Evolutionary conservation across 305 asterid genomes (phyloP), one percentile per base, ranked within the genome.

Genomic region (Solanum hybrid): DNA sequence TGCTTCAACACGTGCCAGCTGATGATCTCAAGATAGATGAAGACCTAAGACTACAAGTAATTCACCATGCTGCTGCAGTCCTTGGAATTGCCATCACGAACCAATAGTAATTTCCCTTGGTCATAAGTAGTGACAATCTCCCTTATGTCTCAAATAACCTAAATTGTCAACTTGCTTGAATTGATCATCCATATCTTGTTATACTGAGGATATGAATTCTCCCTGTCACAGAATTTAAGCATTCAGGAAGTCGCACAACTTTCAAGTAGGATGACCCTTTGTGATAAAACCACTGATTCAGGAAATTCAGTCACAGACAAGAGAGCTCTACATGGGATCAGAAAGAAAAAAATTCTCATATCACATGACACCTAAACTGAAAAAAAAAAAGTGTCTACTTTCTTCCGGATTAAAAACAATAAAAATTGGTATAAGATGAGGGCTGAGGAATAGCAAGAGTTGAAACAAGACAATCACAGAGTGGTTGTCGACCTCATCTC

Each of bases 271-370:
- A 88, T 61, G 31, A 77, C 34, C 86, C 17, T 88, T 37, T 51
- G 45, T 77, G 11, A 77, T 39, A 57, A 29, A 88, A 78, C 32
- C 39, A 88, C 87, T n/a, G 26, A 77, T 31, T 88, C 87, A 32
- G 73, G 51, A 88, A 88, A 27, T 79, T 57, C 33, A 88, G 33
- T 88, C 45, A 41, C 38, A 10, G 86, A 45, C 38, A 38, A 10
- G 86, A 88, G 72, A 27, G 22, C 33, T 76, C 89, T 38, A 75
- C 38, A 88, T 88, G 81, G 81, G 86, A 88, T 73, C 27, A 88
- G 73, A 31, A 73, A 26, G 75, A 39, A 88, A 37, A 41, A 65
- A 37, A 45, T 45, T 27, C 4, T 72, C 32, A 79, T 26, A 33
- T 37, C 45, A 77, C 76, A 76, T 88, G 85, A 76, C 83, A 73